Evolutionary conservation across 768 basidiomycete species (phyloP), one percentile per base, ranked within the genome.

Genomic region (Lactarius tabidus): DNA sequence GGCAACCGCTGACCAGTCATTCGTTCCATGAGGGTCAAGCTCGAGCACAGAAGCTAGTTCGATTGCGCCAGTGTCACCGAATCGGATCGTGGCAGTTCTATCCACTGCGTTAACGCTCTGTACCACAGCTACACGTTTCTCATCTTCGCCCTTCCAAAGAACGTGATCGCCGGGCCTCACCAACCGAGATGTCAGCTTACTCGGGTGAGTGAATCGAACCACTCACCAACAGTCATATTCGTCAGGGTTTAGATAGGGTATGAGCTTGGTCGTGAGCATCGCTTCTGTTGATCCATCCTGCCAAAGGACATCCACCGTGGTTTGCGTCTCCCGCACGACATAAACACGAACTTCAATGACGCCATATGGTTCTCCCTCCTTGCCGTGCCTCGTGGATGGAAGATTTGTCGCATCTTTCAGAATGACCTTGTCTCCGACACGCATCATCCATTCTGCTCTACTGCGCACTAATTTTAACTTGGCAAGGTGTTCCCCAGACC

Each of bases 101-200:
- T 91, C 86, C 18, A 72, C 72, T 3, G 89, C 85, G 72, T 91
- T 84, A 51, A 93, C 91, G 29, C 81, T 83, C 73, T 93, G 93
- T 33, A 95, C 86, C 65, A 95, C 82, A 12, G 87, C 92, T 53
- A 85, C 79, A 51, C 83, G 82, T 63, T 79, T 80, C 69, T 79
- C 79, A 59, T 86, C 86, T 76, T 94, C 94, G 38, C 80, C 84
- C 71, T 88, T 88, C 86, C 90, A 94, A 20, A 93, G 70, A 17
- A 95, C 89, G 74, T 92, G 87, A 71, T 98, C 93, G 20, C 95
- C 95, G 6, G 95, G 95, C 93, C 92, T 93, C 60, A 23, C n/a
- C 67, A 33, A 41, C 10, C 12, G 10, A 36, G 1, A 26, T 28
- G 53, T 67, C 39, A 66, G 60, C 18, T 14, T 28, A 48, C 17